Percentiles rank a stretch among this genome's conserved stretches.
phyloP scores from a whole-genome alignment of 495 filamentous ascomycete genomes.

The Annulohypoxylon bovei region DNA sequence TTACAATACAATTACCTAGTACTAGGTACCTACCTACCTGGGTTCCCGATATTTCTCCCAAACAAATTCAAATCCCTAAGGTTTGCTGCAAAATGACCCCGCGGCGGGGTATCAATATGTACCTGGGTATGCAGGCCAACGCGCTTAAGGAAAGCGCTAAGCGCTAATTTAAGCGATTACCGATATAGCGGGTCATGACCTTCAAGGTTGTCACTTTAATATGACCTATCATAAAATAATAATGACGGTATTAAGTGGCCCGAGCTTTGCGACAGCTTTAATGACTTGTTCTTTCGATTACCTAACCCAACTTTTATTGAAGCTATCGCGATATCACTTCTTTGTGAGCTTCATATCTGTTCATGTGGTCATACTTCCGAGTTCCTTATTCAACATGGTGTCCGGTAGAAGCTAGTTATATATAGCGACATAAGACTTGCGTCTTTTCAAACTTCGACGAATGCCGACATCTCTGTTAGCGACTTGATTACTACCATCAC shows the following conservation, averaged over 20 bases:
- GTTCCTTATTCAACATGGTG: conserved; percentile 33
- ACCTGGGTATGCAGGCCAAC: not conserved
- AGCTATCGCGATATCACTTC: conserved; percentile 35
- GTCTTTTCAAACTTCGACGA: not conserved
- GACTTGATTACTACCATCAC: not conserved
- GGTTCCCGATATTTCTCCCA: conserved; percentile 38
- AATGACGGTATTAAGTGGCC: conserved; percentile 1
- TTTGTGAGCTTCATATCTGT: conserved; percentile 1
- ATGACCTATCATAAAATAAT: conserved; percentile 11
- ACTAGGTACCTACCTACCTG: not conserved
- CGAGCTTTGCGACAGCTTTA: conserved; percentile 4
- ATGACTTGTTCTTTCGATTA: conserved; percentile 23
- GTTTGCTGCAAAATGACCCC: conserved; percentile 26
- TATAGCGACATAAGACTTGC: conserved; percentile 6
- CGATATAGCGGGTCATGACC: conserved; percentile 4
- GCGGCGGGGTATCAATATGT: conserved; percentile 23
- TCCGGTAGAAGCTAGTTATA: not conserved
- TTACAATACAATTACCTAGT: not conserved
- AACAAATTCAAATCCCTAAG: conserved; percentile 14
- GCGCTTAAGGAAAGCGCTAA: conserved; percentile 26
- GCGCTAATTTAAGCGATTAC: conserved; percentile 33
- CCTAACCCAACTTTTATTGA: conserved; percentile 28
- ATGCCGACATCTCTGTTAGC: not conserved
- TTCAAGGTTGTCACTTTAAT: not conserved
- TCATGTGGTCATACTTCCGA: conserved; percentile 39